Evolutionary conservation across 495 filamentous ascomycete genomes (phyloP).

Genomic region (Apiosordaria backusii): DNA sequence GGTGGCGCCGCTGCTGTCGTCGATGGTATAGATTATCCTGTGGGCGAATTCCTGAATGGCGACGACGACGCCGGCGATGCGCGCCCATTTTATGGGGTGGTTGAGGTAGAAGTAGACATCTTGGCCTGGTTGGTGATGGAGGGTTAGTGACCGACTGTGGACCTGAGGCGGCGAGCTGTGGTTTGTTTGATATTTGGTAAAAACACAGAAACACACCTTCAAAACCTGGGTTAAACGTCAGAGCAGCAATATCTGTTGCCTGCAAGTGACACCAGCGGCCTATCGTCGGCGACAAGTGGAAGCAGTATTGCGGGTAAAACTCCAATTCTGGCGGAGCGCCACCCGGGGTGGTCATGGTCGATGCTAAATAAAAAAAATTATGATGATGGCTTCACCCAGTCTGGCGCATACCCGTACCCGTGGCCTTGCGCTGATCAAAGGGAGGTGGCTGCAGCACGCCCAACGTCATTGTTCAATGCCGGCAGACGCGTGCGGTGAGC

Average conservation of each 20-base stretch:
- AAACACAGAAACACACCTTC: constrained; percentile 57
- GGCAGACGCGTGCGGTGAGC: not conserved
- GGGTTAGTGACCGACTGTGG: not conserved
- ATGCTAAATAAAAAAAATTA: constrained; percentile 27
- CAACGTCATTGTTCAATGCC: not conserved
- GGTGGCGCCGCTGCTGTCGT: constrained; percentile 79
- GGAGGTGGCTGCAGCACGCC: not conserved
- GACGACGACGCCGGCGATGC: constrained; percentile 72
- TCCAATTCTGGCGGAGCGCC: constrained; percentile 21
- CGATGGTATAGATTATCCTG: constrained; percentile 64
- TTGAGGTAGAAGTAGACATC: constrained; percentile 76
- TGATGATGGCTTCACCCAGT: constrained; percentile 11
- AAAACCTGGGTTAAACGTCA: constrained; percentile 59
- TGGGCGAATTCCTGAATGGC: constrained; percentile 63
- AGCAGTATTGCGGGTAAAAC: constrained; percentile 82
- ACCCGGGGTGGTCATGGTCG: constrained; percentile 49
- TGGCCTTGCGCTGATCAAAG: not conserved
- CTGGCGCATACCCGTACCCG: not conserved
- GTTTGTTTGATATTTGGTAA: not conserved
- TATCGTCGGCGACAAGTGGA: constrained; percentile 76
- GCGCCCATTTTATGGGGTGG: constrained; percentile 85
- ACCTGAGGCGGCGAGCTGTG: not conserved
- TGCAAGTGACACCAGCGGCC: constrained; percentile 79
- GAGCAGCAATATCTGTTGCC: constrained; percentile 60
- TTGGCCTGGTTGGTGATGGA: constrained; percentile 49